Conservation (phyloP, 108 stramenopile genomes). For the Cyclotella cryptica region DNA sequence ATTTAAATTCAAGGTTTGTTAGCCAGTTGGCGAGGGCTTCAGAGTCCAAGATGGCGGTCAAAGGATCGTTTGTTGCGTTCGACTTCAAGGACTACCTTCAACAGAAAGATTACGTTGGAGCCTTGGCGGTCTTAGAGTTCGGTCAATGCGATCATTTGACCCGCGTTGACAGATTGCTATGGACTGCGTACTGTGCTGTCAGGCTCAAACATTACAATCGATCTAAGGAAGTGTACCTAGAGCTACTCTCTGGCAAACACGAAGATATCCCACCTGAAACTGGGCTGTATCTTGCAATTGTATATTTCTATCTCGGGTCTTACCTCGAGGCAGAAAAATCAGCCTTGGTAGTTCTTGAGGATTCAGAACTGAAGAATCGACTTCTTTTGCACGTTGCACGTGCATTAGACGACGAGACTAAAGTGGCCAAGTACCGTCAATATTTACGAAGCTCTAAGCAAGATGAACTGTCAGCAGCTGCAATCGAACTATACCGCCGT, state of each 20-base stretch:
- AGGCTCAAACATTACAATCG: constrained; percentile 76
- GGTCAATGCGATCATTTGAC: constrained; percentile 40
- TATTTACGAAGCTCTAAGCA: constrained; percentile 71
- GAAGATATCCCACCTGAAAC: constrained; percentile 46
- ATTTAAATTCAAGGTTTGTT: too few relatives aligned
- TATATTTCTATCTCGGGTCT: constrained; percentile 70
- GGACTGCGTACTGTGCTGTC: constrained; percentile 78
- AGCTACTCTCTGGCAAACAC: constrained; percentile 46
- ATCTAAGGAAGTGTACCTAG: constrained; percentile 61
- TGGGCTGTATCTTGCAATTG: constrained; percentile 69
- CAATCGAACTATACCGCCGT: constrained; percentile 79
- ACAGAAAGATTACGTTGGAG: constrained; percentile 82
- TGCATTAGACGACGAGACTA: constrained; percentile 73
- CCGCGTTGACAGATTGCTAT: constrained; percentile 55
- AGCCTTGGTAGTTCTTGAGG: constrained; percentile 34
- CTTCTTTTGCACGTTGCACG: constrained; percentile 79
- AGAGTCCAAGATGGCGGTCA: neutral
- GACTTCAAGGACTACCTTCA: constrained; percentile 58
- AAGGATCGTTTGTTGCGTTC: neutral
- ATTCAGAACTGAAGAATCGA: constrained; percentile 70
- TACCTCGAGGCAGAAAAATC: constrained; percentile 61
- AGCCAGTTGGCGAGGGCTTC: too few relatives aligned
- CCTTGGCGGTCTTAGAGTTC: constrained; percentile 79
- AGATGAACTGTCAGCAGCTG: constrained; percentile 85
- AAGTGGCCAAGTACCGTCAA: constrained; percentile 78